Evolutionary conservation across 148 eudicot genomes (phyloP), one percentile per base, ranked within the genome.

Genomic region (Simmondsia chinensis): DNA sequence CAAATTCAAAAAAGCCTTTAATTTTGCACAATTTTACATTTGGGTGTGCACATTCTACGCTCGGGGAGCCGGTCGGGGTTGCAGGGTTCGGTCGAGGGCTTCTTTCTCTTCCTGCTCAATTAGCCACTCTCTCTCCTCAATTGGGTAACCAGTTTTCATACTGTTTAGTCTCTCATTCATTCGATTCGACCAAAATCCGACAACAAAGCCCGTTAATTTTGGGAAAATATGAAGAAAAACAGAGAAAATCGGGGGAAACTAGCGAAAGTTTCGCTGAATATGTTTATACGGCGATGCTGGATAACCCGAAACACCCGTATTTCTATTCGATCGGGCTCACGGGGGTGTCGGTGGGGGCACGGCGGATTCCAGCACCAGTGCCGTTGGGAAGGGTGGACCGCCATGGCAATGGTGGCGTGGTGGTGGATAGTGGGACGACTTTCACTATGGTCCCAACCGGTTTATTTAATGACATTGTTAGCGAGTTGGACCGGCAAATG

Each of bases 11-110:
- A 2, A 47, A 18, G 3, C 68, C 72, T 1, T 46, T 75, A 1
- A 17, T 43, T 29, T 21, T 88, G 0, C 36, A 50, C 3, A 74
- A 84, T 11, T 89, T 89, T 52, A 80, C 97, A 0, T 89, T 89
- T 25, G 97, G 85, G 1, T 84, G 95, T 25, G 77, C 97, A 0
- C 75, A 89, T 50, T 51, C 58, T 9, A 68, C 97, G 15, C 72
- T 84, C 13, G 95, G 57, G 1, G 97, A 89, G 56, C 95, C 97
- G 2, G 49, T 84, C 22, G 97, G 97, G 0, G 97, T 89, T 5
- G 97, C 95, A 2, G 97, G 97, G 3, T 89, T 89, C 28, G 97
- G 97, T 5, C 78, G 82, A 0, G 97, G 97, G 0, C 24, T 61
- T 0, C 78, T 84, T 4, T 89, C 97, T 0, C 55, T 89, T 16